Evolutionary conservation across 1,139 yeast genomes (phyloP).

Genomic region (Candida glucosophila): DNA sequence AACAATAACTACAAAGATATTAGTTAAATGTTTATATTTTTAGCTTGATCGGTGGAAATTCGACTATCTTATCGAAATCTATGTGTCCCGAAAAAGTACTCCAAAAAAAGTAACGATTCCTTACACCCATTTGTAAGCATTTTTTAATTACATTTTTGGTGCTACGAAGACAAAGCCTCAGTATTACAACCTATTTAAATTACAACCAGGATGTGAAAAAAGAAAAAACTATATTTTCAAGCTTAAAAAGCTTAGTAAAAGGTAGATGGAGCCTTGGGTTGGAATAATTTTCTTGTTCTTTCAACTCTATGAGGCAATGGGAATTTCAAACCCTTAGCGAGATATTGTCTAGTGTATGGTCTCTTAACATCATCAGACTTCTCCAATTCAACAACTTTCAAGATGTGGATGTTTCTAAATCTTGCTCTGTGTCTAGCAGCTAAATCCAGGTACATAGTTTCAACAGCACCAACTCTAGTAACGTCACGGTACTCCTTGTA

Average conservation of each 20-base stretch:
- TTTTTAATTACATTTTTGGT: too few species aligned
- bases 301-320: slow-evolving; percentile 99
- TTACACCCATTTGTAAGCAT: too few species aligned
- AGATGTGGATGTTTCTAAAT: slow-evolving; percentile 97
- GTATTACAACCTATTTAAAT: too few species aligned
- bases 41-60: too few species aligned
- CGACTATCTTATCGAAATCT: too few species aligned
- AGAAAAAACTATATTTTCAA: slow-evolving; percentile 4
- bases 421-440: slow-evolving; percentile 99
- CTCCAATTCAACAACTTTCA: slow-evolving; percentile 97
- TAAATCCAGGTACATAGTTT: slow-evolving; percentile 97
- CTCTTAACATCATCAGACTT: slow-evolving; percentile 98
- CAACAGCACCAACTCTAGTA: slow-evolving; percentile 98
- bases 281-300: slow-evolving; percentile 81
- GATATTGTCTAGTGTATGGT: slow-evolving; percentile 97
- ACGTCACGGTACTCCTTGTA: slow-evolving; percentile 99
- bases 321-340: slow-evolving; percentile 94
- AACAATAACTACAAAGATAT: too few species aligned
- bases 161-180: too few species aligned
- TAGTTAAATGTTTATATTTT: too few species aligned
- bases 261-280: slow-evolving; percentile 93
- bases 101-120: too few species aligned
- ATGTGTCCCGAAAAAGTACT: too few species aligned
- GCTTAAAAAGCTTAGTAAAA: slow-evolving; percentile 72
- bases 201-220: slow-evolving; percentile 8